phyloP scores from a whole-genome alignment of 2,329 filamentous ascomycete genomes.

The Fusarium temperatum region DNA sequence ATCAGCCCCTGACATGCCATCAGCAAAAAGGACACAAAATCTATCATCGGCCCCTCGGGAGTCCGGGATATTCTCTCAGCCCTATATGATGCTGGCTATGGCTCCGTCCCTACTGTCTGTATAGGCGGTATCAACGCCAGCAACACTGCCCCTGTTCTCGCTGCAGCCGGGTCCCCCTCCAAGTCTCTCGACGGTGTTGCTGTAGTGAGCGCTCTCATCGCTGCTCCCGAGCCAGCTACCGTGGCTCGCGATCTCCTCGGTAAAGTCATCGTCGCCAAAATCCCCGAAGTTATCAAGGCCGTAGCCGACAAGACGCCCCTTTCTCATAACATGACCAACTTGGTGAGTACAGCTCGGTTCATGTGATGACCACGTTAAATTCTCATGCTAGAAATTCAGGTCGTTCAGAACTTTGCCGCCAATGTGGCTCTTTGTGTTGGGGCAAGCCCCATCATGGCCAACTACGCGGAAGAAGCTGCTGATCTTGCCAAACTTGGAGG shows the following conservation, averaged over 20 bases:
- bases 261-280: slow-evolving; percentile 59
- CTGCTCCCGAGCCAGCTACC: slow-evolving; percentile 70
- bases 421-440: slow-evolving; percentile 88
- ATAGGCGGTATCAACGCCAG: slow-evolving; percentile 87
- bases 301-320: slow-evolving; percentile 74
- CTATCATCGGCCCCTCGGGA: slow-evolving; percentile 65
- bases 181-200: slow-evolving; percentile 83
- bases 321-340: slow-evolving; percentile 96
- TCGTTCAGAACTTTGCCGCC: slow-evolving; percentile 94
- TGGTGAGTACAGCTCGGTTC: slow-evolving; percentile 55
- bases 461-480: slow-evolving; percentile 80
- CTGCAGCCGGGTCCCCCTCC: slow-evolving; percentile 65
- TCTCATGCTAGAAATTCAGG: slow-evolving; percentile 42
- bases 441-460: slow-evolving; percentile 93
- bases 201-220: slow-evolving; percentile 88
- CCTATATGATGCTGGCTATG: slow-evolving; percentile 60
- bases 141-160: slow-evolving; percentile 79
- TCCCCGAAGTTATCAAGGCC: slow-evolving; percentile 62
- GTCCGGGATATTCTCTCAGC: slow-evolving; percentile 62
- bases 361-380: background rate
- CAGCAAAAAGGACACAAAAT: slow-evolving; percentile 87
- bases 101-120: slow-evolving; percentile 72
- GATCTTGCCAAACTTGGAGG: slow-evolving; percentile 83
- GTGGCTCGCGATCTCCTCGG: slow-evolving; percentile 67
- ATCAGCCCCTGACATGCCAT: background rate